phyloP scores from a whole-genome alignment of 345 rosid genomes.

The Tarenaya hassleriana region DNA sequence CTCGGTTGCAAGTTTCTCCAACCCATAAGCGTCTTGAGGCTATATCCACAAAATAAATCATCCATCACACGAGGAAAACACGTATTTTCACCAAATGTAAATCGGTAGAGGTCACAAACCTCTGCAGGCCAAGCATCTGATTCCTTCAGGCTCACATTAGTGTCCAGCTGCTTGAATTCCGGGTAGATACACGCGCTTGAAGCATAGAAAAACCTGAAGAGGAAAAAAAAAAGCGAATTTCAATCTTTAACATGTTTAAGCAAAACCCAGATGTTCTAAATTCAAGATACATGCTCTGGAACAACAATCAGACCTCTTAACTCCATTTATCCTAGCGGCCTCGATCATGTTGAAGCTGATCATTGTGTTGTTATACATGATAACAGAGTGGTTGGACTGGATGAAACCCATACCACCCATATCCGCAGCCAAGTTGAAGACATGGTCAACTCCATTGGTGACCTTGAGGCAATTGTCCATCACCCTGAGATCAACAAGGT shows the following conservation, averaged over 20 bases:
- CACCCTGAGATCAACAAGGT: conserved; percentile 72
- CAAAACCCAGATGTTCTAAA: background rate
- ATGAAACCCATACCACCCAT: conserved; percentile 99
- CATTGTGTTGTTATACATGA: conserved; percentile 98
- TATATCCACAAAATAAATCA: conserved; percentile 19
- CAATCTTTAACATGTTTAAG: background rate
- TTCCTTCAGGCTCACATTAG: conserved; percentile 97
- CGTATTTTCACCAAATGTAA: too few relatives aligned
- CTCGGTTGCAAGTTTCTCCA: conserved; percentile 98
- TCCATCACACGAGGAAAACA: too few relatives aligned
- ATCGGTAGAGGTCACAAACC: conserved; percentile 42
- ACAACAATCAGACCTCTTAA: conserved; percentile 58
- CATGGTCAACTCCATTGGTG: conserved; percentile 63
- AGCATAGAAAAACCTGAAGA: conserved; percentile 87
- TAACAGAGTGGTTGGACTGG: conserved; percentile 96
- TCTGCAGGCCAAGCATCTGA: conserved; percentile 99
- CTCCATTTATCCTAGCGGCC: conserved; percentile 84
- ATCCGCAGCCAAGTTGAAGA: conserved; percentile 82
- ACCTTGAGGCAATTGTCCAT: conserved; percentile 80
- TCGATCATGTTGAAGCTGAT: conserved; percentile 98
- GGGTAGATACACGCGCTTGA: conserved; percentile 99
- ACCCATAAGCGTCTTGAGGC: conserved; percentile 99
- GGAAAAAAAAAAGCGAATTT: background rate
- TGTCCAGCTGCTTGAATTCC: conserved; percentile 95
- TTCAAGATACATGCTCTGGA: background rate